A percentile compares a stretch with the other conserved stretches of the same genome.
Evolutionary conservation across 805 yeast genomes (phyloP).

Genomic region (Lipomyces sp.): DNA sequence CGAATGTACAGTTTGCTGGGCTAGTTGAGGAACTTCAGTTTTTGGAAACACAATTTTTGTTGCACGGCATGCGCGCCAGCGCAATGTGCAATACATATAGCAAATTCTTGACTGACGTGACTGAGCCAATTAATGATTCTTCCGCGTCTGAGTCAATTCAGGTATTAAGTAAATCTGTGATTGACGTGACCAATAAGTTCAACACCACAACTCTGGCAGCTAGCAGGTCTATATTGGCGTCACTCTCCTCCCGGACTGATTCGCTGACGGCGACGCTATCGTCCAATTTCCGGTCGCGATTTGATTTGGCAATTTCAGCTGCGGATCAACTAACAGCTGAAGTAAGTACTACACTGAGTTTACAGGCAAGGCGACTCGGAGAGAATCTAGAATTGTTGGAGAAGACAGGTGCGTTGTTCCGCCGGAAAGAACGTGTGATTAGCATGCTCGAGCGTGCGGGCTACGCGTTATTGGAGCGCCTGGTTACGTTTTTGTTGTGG

Average conservation of each 20-base stretch:
- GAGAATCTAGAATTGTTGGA: conserved; percentile 26
- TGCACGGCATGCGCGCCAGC: conserved; percentile 20
- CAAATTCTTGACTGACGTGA: conserved; percentile 4
- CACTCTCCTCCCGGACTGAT: conserved; percentile 21
- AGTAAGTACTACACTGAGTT: conserved; percentile 22
- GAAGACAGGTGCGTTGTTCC: conserved; percentile 18
- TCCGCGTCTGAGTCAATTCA: conserved; percentile 1
- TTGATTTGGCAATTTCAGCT: conserved; percentile 32
- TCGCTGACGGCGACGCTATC: conserved; percentile 18
- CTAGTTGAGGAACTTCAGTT: conserved; percentile 20
- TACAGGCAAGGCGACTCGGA: conserved; percentile 22
- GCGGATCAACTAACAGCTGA: conserved; percentile 33
- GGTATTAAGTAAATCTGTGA: background rate
- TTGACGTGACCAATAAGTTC: conserved; percentile 11
- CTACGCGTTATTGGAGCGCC: conserved; percentile 27
- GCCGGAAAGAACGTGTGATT: conserved; percentile 22
- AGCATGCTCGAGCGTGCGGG: conserved; percentile 19
- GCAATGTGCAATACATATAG: conserved; percentile 14
- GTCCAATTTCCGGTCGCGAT: conserved; percentile 22
- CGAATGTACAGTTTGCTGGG: conserved; percentile 9
- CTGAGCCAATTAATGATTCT: conserved; percentile 2
- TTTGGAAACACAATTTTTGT: conserved; percentile 25
- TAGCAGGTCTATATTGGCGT: background rate
- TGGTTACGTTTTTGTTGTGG: conserved; percentile 27
- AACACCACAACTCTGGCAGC: conserved; percentile 1